Percentiles rank a stretch among this genome's conserved stretches.
These are phyloP conservation scores for Talaromyces trachyspermus DNA, from an alignment of 495 filamentous ascomycete genomes.

Conservation along the genomic window DNA sequence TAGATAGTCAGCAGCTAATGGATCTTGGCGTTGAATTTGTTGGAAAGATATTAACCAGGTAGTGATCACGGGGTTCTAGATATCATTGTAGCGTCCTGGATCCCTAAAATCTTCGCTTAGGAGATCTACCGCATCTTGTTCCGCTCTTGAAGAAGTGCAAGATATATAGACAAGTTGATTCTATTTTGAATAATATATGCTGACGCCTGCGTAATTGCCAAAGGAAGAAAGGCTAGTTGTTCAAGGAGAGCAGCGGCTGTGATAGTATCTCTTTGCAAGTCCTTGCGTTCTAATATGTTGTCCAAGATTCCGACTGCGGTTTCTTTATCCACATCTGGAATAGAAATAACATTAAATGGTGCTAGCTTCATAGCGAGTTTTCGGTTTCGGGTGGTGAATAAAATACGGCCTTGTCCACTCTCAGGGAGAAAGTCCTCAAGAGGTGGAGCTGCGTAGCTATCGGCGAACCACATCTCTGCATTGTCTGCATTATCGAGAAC, in stretches of 20 bases:
- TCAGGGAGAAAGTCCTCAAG: constrained; percentile 19
- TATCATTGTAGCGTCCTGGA: constrained; percentile 29
- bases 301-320: constrained; percentile 14
- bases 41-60: constrained; percentile 51
- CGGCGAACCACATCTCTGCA: constrained; percentile 19
- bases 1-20: constrained; percentile 28
- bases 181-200: constrained; percentile 37
- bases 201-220: constrained; percentile 37
- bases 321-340: constrained; percentile 20
- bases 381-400: constrained; percentile 32
- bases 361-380: constrained; percentile 17
- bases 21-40: constrained; percentile 29
- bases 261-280: constrained; percentile 10
- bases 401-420: constrained; percentile 21
- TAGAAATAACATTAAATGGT: constrained; percentile 11
- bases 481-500: constrained; percentile 38
- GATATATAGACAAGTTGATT: constrained; percentile 32
- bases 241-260: constrained; percentile 15
- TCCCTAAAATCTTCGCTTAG: constrained; percentile 46
- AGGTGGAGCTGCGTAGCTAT: neutral
- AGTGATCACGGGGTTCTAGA: constrained; percentile 42
- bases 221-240: constrained; percentile 25
- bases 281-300: constrained; percentile 19
- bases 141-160: constrained; percentile 33
- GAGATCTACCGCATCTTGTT: constrained; percentile 31